Percentiles rank a stretch among this genome's conserved stretches.
Conservation (phyloP, 225 moss, liverwort and hornwort genomes). For the Bryum argenteum region DNA sequence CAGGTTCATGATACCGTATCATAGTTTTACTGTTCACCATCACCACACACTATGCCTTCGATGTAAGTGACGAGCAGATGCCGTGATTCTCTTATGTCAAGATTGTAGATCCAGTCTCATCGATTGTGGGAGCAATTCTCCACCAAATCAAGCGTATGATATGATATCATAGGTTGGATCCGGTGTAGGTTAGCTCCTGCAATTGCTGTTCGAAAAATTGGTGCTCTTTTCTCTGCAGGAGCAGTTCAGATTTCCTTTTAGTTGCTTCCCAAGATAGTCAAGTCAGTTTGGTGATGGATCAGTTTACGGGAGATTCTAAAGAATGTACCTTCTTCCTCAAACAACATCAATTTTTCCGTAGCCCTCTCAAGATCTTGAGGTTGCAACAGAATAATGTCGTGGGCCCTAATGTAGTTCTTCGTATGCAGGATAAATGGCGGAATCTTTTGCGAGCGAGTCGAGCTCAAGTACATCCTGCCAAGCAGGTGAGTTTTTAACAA, state of each 20-base stretch:
- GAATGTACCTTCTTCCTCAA: neutral
- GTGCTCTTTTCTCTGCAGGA: no score
- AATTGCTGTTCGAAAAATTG: no score
- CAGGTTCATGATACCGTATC: neutral
- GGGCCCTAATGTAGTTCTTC: neutral
- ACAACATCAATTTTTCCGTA: neutral
- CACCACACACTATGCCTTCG: neutral
- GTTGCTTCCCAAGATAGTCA: neutral
- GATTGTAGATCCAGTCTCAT: no score
- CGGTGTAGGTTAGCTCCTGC: no score
- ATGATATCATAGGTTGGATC: no score
- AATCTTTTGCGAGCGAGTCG: conserved; percentile 74
- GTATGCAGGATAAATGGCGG: conserved; percentile 74
- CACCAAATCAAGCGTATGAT: no score
- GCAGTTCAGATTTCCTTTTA: no score
- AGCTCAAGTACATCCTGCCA: conserved; percentile 63
- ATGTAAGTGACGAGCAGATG: no score
- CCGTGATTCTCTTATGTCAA: no score
- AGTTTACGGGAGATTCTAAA: neutral
- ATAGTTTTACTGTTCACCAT: neutral
- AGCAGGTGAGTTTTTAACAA: conserved; percentile 43
- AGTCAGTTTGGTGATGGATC: neutral
- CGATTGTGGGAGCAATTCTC: no score
- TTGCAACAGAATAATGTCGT: neutral
- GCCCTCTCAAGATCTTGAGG: no score